Conservation (phyloP, 768 basidiomycete species). For the Krasilnikovozyma curviuscula region DNA sequence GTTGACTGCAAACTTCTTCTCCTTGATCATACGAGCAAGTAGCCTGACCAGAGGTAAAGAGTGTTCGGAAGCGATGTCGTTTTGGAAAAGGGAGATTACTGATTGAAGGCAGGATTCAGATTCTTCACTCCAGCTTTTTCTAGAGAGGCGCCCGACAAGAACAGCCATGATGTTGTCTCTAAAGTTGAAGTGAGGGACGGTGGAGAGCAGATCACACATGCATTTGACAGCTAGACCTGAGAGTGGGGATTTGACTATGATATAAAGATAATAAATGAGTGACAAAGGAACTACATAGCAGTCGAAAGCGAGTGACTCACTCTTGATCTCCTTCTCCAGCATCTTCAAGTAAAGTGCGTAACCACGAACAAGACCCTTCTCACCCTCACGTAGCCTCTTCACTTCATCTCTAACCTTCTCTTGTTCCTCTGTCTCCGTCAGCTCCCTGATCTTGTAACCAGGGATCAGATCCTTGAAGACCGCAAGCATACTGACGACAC, state of each 20-base stretch:
- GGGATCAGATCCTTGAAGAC: conserved; percentile 94
- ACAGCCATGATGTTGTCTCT: conserved; percentile 76
- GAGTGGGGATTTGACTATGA: conserved; percentile 20
- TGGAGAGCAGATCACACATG: conserved; percentile 65
- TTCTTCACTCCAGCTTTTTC: conserved; percentile 75
- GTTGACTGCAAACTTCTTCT: conserved; percentile 70
- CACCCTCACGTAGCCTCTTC: conserved; percentile 72
- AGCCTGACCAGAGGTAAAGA: conserved; percentile 80
- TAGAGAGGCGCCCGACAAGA: conserved; percentile 61
- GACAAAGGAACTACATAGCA: background rate
- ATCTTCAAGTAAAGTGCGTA: conserved; percentile 77
- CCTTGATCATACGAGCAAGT: conserved; percentile 88
- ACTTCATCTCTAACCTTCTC: conserved; percentile 94
- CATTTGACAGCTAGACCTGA: conserved; percentile 54
- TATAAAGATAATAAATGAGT: background rate
- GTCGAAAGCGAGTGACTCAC: conserved; percentile 28
- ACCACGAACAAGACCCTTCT: conserved; percentile 69
- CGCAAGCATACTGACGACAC: conserved; percentile 72
- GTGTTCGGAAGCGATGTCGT: conserved; percentile 56
- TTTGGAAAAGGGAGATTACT: conserved; percentile 59
- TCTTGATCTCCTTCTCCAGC: conserved; percentile 72
- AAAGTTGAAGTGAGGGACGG: conserved; percentile 93
- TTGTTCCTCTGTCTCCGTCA: conserved; percentile 74
- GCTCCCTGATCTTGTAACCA: conserved; percentile 43
- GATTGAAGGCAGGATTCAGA: conserved; percentile 71